phyloP scores from a whole-genome alignment of 2,329 filamentous ascomycete species.

The Fusarium sp. region DNA sequence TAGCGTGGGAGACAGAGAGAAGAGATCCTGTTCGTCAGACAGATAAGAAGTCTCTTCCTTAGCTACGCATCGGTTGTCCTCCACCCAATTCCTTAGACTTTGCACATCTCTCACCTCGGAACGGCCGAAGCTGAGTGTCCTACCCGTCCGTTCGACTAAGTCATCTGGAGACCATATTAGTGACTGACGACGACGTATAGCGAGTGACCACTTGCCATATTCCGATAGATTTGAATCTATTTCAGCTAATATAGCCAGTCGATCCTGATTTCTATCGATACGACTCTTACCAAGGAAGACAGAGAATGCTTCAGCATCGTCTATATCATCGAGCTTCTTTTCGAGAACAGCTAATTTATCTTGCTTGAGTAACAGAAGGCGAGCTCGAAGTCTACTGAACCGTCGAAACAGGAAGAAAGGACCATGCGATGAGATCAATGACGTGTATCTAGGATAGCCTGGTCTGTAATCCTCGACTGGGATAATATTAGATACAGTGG shows the following conservation, averaged over 20 bases:
- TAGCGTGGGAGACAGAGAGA: background rate
- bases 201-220: accelerated
- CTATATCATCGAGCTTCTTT: background rate
- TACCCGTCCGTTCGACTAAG: background rate
- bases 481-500: accelerated
- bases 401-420: background rate
- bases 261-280: background rate
- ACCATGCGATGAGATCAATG: background rate
- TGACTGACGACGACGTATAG: accelerated
- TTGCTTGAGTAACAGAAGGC: background rate
- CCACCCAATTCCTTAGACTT: background rate
- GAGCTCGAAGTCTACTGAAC: background rate
- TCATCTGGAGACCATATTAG: background rate
- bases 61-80: background rate
- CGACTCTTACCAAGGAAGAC: background rate
- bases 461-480: slow-evolving; percentile 1
- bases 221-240: background rate
- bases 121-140: background rate
- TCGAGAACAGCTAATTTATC: background rate
- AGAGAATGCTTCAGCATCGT: background rate
- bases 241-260: background rate
- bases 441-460: slow-evolving; percentile 2
- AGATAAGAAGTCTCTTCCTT: background rate
- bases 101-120: background rate
- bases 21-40: background rate